These are phyloP conservation scores for Yarrowia sp. DNA, from an alignment of 805 yeast genomes.

Conservation along the genomic window DNA sequence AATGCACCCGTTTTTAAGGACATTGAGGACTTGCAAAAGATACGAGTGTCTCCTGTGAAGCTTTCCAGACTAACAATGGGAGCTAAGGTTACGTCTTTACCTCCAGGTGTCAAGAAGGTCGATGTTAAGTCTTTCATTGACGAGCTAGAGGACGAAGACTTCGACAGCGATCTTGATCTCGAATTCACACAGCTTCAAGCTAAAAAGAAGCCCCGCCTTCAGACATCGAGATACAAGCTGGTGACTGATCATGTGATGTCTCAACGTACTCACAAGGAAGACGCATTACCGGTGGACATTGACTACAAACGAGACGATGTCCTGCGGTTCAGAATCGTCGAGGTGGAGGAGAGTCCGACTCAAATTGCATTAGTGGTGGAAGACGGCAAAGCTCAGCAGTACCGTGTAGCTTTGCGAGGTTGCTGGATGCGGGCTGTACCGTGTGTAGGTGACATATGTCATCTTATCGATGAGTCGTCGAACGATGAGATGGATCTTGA, in stretches of 20 bases:
- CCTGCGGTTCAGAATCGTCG: background rate
- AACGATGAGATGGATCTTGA: conserved; percentile 26
- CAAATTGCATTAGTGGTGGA: background rate
- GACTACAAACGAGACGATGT: conserved; percentile 19
- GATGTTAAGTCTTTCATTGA: conserved; percentile 6
- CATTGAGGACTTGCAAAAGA: background rate
- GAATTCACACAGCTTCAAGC: conserved; percentile 5
- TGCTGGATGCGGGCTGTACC: conserved; percentile 20
- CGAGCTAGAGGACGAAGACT: background rate
- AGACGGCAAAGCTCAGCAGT: background rate
- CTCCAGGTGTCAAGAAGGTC: background rate
- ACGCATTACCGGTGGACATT: conserved; percentile 2
- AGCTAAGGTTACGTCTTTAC: background rate
- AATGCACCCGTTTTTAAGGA: background rate
- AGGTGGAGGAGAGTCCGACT: background rate
- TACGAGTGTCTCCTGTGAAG: background rate
- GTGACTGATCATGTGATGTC: conserved; percentile 22
- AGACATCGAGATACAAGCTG: background rate
- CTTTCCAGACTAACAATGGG: background rate
- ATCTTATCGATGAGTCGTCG: conserved; percentile 34
- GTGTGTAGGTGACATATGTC: conserved; percentile 35
- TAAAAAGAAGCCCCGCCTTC: background rate
- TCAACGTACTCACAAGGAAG: background rate
- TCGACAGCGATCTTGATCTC: conserved; percentile 8
- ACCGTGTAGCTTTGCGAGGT: background rate